Conservation (phyloP, 768 basidiomycete species). For the Dioszegia hungarica region DNA sequence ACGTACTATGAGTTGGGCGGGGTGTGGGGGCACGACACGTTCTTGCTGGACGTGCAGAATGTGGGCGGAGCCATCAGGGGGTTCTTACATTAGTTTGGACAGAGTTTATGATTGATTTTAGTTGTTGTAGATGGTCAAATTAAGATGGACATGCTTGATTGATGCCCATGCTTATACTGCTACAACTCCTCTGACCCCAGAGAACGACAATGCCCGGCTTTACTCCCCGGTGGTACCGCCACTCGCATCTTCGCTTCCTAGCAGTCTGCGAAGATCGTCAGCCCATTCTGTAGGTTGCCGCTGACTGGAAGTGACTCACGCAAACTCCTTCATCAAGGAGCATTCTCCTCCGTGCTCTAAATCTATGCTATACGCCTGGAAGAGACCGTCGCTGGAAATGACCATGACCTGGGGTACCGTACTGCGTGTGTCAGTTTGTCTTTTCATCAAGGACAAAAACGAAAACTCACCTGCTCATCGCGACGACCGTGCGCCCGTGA, state of each 20-base stretch:
- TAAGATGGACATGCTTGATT: too few relatives aligned
- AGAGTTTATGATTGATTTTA: not conserved
- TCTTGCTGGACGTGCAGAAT: slow-evolving; percentile 85
- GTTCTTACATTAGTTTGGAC: slow-evolving; percentile 57
- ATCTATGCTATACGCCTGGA: slow-evolving; percentile 94
- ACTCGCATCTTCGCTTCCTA: slow-evolving; percentile 34
- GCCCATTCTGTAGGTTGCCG: not conserved
- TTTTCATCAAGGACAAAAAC: not conserved
- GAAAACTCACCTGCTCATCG: slow-evolving; percentile 79
- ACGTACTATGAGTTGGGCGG: slow-evolving; percentile 97
- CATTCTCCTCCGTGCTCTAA: slow-evolving; percentile 95
- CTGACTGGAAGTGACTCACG: slow-evolving; percentile 44
- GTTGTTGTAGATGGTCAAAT: not conserved
- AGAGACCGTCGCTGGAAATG: slow-evolving; percentile 88
- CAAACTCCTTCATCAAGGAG: slow-evolving; percentile 88
- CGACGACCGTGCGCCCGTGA: slow-evolving; percentile 78
- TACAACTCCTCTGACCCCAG: not conserved
- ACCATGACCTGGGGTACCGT: slow-evolving; percentile 97
- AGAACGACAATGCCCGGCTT: not conserved
- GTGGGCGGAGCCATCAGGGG: slow-evolving; percentile 88
- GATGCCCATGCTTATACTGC: too few relatives aligned
- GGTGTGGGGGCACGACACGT: slow-evolving; percentile 99
- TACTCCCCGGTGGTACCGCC: not conserved
- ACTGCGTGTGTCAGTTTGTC: slow-evolving; percentile 50
- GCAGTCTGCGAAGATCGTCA: slow-evolving; percentile 17